These are phyloP conservation scores for Zelonia costaricensis DNA, from an alignment of 208 protist genomes.

Conservation along the genomic window DNA sequence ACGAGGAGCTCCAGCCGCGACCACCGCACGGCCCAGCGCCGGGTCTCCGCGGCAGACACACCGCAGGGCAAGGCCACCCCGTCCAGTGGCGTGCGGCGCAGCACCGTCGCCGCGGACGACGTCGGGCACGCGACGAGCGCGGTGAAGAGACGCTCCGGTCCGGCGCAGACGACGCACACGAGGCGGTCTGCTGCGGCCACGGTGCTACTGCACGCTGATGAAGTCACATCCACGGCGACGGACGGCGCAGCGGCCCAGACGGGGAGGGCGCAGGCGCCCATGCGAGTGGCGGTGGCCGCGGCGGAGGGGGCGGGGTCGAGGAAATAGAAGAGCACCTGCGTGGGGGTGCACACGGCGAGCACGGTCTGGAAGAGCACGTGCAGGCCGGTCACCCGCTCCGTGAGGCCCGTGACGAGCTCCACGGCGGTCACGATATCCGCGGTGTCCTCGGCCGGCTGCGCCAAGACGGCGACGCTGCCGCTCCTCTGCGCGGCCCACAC, in stretches of 20 bases:
- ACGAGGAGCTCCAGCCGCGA: slow-evolving; percentile 29
- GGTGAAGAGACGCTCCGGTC: slow-evolving; percentile 9
- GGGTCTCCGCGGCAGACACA: too few relatives aligned
- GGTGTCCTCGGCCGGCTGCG: slow-evolving; percentile 8
- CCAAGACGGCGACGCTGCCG: slow-evolving; percentile 7
- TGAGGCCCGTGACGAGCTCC: slow-evolving; percentile 6
- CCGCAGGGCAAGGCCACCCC: slow-evolving; percentile 31
- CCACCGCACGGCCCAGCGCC: slow-evolving; percentile 48
- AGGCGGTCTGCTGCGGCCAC: slow-evolving; percentile 5
- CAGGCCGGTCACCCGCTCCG: slow-evolving; percentile 28
- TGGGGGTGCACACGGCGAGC: slow-evolving; percentile 32
- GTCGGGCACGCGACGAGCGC: slow-evolving; percentile 17
- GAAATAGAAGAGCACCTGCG: slow-evolving; percentile 34
- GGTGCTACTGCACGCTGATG: slow-evolving; percentile 12
- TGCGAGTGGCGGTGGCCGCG: slow-evolving; percentile 3
- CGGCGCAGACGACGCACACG: slow-evolving; percentile 21
- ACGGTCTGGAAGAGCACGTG: slow-evolving; percentile 43
- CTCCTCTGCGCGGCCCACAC: slow-evolving; percentile 23
- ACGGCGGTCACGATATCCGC: not conserved
- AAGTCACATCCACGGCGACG: slow-evolving; percentile 7
- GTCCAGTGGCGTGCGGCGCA: slow-evolving; percentile 15
- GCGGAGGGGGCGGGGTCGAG: slow-evolving; percentile 29
- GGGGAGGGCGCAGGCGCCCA: slow-evolving; percentile 20
- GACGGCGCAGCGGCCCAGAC: not conserved
- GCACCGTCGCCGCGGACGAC: slow-evolving; percentile 12